A percentile compares a stretch with the other conserved stretches of the same genome.
These are phyloP conservation scores for Lachancea lanzarotensis DNA, from an alignment of 805 yeast genomes.

Conservation along the genomic window DNA sequence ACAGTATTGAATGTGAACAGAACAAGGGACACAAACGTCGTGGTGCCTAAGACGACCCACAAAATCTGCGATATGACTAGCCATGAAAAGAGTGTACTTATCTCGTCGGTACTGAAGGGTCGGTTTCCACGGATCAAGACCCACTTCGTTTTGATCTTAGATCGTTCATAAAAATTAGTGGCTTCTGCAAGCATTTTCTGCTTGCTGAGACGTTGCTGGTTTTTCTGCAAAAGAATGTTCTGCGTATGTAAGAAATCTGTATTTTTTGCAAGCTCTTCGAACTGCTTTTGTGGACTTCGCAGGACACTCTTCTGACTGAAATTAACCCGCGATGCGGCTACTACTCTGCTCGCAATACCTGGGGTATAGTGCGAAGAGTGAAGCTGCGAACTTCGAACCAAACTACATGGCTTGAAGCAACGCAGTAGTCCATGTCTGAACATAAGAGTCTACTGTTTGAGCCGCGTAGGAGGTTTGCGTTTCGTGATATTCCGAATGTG, in stretches of 20 bases:
- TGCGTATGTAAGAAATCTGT: conserved; percentile 22
- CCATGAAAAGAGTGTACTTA: conserved; percentile 87
- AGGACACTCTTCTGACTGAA: not conserved
- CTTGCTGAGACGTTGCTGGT: conserved; percentile 22
- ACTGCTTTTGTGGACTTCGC: conserved; percentile 4
- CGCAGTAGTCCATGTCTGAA: not conserved
- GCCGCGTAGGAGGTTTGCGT: too few species aligned
- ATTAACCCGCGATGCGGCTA: not conserved
- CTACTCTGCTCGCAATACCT: not conserved
- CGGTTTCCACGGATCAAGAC: conserved; percentile 64
- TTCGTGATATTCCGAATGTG: not conserved
- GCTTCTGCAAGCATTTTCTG: conserved; percentile 39
- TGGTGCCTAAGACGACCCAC: conserved; percentile 76
- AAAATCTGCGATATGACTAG: conserved; percentile 75
- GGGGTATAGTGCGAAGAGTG: not conserved
- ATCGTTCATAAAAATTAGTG: conserved; percentile 38
- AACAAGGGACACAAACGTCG: conserved; percentile 80
- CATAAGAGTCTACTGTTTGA: not conserved
- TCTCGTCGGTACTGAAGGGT: conserved; percentile 84
- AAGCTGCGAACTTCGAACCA: not conserved
- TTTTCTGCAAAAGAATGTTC: conserved; percentile 19
- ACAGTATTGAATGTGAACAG: conserved; percentile 72
- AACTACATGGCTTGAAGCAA: not conserved
- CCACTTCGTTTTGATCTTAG: conserved; percentile 65
- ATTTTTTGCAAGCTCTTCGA: conserved; percentile 17